phyloP scores from a whole-genome alignment of 192 early-diverging fungal genomes.

The Chytriomyces sp. region DNA sequence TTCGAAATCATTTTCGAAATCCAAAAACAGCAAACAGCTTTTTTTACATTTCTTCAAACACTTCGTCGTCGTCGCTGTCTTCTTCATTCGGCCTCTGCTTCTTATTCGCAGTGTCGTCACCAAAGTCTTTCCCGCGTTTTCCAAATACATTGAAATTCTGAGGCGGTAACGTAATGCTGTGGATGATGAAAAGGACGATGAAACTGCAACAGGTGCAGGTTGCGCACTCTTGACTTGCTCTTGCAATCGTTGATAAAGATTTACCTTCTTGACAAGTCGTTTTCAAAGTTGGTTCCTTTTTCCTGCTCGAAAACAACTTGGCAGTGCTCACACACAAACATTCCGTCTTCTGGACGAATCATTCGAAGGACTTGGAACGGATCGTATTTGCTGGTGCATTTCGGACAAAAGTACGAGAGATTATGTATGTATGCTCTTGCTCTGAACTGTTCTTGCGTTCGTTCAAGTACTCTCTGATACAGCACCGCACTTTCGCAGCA shows the following conservation, averaged over 20 bases:
- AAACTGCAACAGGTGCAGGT: too few species aligned
- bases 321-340: slow-evolving; percentile 37
- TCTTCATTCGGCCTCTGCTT: slow-evolving; percentile 5
- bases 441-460: too few species aligned
- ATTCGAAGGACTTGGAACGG: not conserved
- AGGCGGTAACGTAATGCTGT: too few species aligned
- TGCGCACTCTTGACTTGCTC: too few species aligned
- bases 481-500: too few species aligned
- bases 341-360: slow-evolving; percentile 8
- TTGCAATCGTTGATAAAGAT: not conserved
- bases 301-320: slow-evolving; percentile 20
- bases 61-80: slow-evolving; percentile 20
- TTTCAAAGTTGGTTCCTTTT: slow-evolving; percentile 30
- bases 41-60: slow-evolving; percentile 6
- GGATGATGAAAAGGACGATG: too few species aligned
- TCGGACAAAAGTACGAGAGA: slow-evolving; percentile 44
- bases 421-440: too few species aligned
- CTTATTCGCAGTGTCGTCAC: not conserved
- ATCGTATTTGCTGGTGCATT: slow-evolving; percentile 29
- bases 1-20: too few species aligned
- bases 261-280: slow-evolving; percentile 27
- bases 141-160: too few species aligned
- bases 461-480: too few species aligned
- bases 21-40: too few species aligned
- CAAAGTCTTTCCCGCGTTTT: too few species aligned